Percentiles rank a stretch among this genome's conserved stretches.
Conservation (phyloP, 2,329 filamentous ascomycete species). For the Phaeomoniella chlamydospora region DNA sequence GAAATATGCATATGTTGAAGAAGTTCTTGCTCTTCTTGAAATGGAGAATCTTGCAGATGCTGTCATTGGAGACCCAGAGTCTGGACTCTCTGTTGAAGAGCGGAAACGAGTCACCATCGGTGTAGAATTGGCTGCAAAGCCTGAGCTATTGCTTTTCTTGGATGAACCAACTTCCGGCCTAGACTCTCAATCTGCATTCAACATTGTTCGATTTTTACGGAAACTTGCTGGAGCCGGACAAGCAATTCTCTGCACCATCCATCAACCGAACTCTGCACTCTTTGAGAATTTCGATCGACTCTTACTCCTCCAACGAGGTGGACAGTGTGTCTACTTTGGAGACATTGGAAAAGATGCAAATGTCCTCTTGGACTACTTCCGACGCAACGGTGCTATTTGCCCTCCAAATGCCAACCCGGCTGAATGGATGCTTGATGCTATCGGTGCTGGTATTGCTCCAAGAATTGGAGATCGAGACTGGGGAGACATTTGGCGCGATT, state of each 20-base stretch:
- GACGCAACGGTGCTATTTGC: slow-evolving; percentile 35
- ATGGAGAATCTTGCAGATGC: slow-evolving; percentile 53
- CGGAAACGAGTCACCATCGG: slow-evolving; percentile 25
- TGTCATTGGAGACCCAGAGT: slow-evolving; percentile 46
- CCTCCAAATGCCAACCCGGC: slow-evolving; percentile 36
- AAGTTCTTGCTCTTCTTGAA: slow-evolving; percentile 49
- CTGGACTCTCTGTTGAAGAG: slow-evolving; percentile 42
- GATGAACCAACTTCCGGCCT: slow-evolving; percentile 47
- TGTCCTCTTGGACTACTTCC: slow-evolving; percentile 37
- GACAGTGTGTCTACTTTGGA: slow-evolving; percentile 40
- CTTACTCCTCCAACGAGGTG: slow-evolving; percentile 38
- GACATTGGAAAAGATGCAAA: slow-evolving; percentile 36
- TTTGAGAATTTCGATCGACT: slow-evolving; percentile 45
- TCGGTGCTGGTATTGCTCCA: slow-evolving; percentile 59
- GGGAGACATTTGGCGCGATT: slow-evolving; percentile 66
- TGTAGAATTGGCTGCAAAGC: slow-evolving; percentile 21
- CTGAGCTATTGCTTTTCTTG: slow-evolving; percentile 47
- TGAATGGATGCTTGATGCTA: slow-evolving; percentile 39
- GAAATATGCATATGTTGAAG: slow-evolving; percentile 52
- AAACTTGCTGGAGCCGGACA: slow-evolving; percentile 37
- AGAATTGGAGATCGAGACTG: slow-evolving; percentile 64
- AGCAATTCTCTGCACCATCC: slow-evolving; percentile 46
- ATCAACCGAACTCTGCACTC: slow-evolving; percentile 42
- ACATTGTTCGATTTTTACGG: slow-evolving; percentile 50
- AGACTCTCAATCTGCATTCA: slow-evolving; percentile 42